phyloP scores from a whole-genome alignment of 257 asterid genomes.

The Solanum acaule region DNA sequence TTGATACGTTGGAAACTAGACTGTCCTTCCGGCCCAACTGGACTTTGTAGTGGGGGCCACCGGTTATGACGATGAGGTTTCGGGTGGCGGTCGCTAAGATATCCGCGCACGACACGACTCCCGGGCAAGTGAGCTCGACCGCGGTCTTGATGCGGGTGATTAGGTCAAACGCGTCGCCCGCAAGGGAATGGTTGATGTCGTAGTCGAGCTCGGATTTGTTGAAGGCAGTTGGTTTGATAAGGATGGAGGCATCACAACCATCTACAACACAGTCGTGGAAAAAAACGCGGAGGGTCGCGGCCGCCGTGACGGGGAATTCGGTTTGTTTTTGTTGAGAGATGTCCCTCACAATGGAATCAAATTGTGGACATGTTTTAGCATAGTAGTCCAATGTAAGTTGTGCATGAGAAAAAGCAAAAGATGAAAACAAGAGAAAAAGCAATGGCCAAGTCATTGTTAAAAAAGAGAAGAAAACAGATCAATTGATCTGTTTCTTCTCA shows the following conservation, averaged over 20 bases:
- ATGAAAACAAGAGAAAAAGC: constrained; percentile 7
- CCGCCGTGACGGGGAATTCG: constrained; percentile 59
- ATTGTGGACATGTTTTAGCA: constrained; percentile 55
- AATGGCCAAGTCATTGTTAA: constrained; percentile 13
- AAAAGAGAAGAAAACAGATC: not conserved
- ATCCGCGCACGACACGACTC: constrained; percentile 72
- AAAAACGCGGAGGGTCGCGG: constrained; percentile 74
- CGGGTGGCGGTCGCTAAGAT: constrained; percentile 67
- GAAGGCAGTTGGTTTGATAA: constrained; percentile 41
- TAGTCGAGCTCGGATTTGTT: constrained; percentile 52
- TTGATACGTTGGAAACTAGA: constrained; percentile 20
- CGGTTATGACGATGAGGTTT: constrained; percentile 52
- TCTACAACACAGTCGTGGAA: constrained; percentile 85
- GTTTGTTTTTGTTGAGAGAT: constrained; percentile 50
- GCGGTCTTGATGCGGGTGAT: constrained; percentile 50
- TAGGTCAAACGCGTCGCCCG: constrained; percentile 79
- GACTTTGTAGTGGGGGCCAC: constrained; percentile 64
- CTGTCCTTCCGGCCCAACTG: constrained; percentile 60
- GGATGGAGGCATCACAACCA: constrained; percentile 87
- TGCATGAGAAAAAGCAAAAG: constrained; percentile 1
- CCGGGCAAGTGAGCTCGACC: constrained; percentile 75
- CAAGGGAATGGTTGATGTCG: constrained; percentile 56
- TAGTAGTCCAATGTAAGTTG: constrained; percentile 38
- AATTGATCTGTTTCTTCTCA: constrained; percentile 8
- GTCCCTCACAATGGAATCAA: constrained; percentile 35